Conservation (phyloP, 2,329 filamentous ascomycete species). For the Epichloe scottii region DNA sequence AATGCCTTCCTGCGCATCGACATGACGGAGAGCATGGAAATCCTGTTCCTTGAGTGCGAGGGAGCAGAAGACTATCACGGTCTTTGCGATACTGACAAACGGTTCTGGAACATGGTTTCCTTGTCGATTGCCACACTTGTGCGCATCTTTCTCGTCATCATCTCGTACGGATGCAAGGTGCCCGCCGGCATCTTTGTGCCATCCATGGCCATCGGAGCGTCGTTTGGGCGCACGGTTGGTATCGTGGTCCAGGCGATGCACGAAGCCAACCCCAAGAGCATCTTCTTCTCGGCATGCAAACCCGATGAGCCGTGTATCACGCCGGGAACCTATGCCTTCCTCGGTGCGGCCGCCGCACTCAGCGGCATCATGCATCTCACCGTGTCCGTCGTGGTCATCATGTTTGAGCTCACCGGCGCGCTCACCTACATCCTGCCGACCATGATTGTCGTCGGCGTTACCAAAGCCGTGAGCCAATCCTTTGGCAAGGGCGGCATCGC, state of each 20-base stretch:
- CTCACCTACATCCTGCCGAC: constrained; percentile 93
- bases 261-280: constrained; percentile 67
- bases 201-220: constrained; percentile 93
- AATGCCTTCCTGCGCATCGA: constrained; percentile 93
- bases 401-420: constrained; percentile 98
- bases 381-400: constrained; percentile 93
- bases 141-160: constrained; percentile 74
- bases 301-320: constrained; percentile 94
- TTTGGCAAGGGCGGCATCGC: constrained; percentile 96
- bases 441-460: constrained; percentile 97
- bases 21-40: constrained; percentile 99
- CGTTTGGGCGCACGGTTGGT: constrained; percentile 86
- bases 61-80: constrained; percentile 79
- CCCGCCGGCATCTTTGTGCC: constrained; percentile 96
- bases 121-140: constrained; percentile 69
- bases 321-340: constrained; percentile 89
- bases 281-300: constrained; percentile 79
- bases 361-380: constrained; percentile 98
- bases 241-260: constrained; percentile 86
- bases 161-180: constrained; percentile 96
- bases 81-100: constrained; percentile 68
- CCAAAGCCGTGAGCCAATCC: constrained; percentile 80
- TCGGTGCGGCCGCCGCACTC: constrained; percentile 81
- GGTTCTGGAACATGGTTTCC: constrained; percentile 67
- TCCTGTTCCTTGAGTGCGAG: constrained; percentile 88